These are phyloP conservation scores for Stephania japonica DNA, from an alignment of 164 flowering plant genomes.

Conservation along the genomic window DNA sequence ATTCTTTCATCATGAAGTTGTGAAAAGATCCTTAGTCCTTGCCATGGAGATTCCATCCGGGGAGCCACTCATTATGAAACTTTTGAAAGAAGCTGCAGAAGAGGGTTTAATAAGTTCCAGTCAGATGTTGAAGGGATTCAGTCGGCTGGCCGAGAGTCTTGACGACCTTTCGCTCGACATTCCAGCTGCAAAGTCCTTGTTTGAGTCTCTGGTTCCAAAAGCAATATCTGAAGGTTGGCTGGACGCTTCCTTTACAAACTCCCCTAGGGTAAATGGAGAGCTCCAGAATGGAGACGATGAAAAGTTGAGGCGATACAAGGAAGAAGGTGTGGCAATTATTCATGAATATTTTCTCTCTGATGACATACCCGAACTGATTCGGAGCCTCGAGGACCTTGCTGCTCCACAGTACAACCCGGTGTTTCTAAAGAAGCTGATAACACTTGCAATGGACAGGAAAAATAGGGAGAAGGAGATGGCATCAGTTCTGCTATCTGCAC, in stretches of 20 bases:
- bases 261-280: constrained; percentile 38
- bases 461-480: constrained; percentile 98
- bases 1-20: constrained; percentile 96
- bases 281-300: constrained; percentile 31
- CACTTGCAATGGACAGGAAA: constrained; percentile 96
- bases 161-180: constrained; percentile 96
- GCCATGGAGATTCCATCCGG: constrained; percentile 85
- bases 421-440: constrained; percentile 83
- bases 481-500: constrained; percentile 84
- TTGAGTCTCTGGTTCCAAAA: constrained; percentile 49
- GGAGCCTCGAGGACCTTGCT: constrained; percentile 79
- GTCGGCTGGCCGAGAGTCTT: constrained; percentile 76
- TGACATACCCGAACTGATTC: constrained; percentile 91
- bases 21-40: constrained; percentile 74
- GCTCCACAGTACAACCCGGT: constrained; percentile 68
- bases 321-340: constrained; percentile 74
- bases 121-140: constrained; percentile 88
- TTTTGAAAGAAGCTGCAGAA: constrained; percentile 80
- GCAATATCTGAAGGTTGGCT: constrained; percentile 92
- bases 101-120: constrained; percentile 94
- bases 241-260: constrained; percentile 54
- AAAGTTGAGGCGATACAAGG: constrained; percentile 57
- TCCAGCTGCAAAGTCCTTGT: constrained; percentile 75
- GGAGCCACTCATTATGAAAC: constrained; percentile 55
- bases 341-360: constrained; percentile 93